phyloP scores from a whole-genome alignment of 2,329 filamentous ascomycete species.

The Teratosphaeria pseudoeucalypti region DNA sequence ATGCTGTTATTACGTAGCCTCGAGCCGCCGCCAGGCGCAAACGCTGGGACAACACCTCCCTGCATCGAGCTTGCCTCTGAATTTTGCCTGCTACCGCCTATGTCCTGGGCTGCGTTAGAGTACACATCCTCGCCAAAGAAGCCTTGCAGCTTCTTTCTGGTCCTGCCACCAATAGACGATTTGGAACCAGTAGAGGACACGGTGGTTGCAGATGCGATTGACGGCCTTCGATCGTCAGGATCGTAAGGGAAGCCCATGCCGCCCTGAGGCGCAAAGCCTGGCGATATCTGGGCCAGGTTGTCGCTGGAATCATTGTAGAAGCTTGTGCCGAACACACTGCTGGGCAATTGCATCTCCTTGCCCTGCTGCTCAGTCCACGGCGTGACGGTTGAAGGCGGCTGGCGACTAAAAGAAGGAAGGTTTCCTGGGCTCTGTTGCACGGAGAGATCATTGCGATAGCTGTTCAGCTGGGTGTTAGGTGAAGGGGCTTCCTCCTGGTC shows the following conservation, averaged over 20 bases:
- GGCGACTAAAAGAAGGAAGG: conserved; percentile 22
- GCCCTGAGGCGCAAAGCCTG: conserved; percentile 52
- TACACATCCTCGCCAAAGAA: conserved; percentile 87
- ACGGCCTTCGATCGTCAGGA: conserved; percentile 69
- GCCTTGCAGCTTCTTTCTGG: conserved; percentile 75
- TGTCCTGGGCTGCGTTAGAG: conserved; percentile 35
- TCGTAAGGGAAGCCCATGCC: conserved; percentile 45
- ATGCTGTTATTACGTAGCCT: conserved; percentile 78
- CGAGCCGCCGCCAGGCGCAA: conserved; percentile 34
- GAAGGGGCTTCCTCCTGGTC: conserved; percentile 29
- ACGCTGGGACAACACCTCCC: conserved; percentile 41
- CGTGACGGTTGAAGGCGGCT: conserved; percentile 39
- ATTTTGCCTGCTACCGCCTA: conserved; percentile 43
- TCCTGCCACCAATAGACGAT: conserved; percentile 56
- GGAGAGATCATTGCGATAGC: conserved; percentile 22
- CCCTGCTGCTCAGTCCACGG: conserved; percentile 32
- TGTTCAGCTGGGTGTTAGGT: conserved; percentile 9
- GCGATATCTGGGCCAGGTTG: conserved; percentile 58
- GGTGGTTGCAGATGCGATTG: conserved; percentile 76
- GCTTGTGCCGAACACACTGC: conserved; percentile 38
- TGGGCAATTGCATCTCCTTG: conserved; percentile 29
- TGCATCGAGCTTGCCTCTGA: conserved; percentile 46
- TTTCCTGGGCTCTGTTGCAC: conserved; percentile 44
- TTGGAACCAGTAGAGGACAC: conserved; percentile 78
- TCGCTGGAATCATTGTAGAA: conserved; percentile 72